Evolutionary conservation across 345 rosid genomes (phyloP).

Genomic region (Heritiera fomes): DNA sequence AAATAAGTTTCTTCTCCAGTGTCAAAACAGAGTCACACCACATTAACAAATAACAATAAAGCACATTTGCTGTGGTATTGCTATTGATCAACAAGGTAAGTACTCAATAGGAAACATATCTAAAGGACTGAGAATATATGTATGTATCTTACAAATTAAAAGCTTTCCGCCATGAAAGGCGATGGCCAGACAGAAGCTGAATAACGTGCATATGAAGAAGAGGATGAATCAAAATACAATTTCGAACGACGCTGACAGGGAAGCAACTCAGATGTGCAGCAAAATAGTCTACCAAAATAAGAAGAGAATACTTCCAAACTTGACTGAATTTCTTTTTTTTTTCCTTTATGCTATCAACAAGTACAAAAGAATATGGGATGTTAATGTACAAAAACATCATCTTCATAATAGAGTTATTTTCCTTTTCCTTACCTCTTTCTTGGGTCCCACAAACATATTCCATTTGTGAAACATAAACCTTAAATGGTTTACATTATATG

Average conservation of each 20-base stretch:
- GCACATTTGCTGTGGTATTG: background rate
- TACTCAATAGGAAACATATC: no score
- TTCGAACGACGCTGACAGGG: no score
- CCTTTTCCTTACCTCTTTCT: background rate
- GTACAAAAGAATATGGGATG: conserved; percentile 44
- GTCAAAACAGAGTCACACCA: no score
- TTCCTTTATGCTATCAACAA: conserved; percentile 36
- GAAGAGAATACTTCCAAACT: background rate
- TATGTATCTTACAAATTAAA: no score
- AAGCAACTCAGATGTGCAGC: background rate
- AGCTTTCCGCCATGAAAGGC: no score
- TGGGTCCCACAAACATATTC: conserved; percentile 15
- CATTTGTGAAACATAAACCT: conserved; percentile 25
- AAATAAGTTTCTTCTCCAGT: no score
- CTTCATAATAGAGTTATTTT: conserved; percentile 4
- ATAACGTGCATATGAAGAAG: no score
- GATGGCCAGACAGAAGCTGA: no score
- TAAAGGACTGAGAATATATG: no score
- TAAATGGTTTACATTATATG: conserved; percentile 37
- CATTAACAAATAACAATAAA: background rate
- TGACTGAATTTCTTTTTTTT: conserved; percentile 6
- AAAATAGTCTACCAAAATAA: background rate
- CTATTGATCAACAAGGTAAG: no score
- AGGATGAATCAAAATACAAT: no score
- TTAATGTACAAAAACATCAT: conserved; percentile 38